Evolutionary conservation across 805 yeast genomes (phyloP), one percentile per base, ranked within the genome.

Genomic region (Saturnispora ahearnii): DNA sequence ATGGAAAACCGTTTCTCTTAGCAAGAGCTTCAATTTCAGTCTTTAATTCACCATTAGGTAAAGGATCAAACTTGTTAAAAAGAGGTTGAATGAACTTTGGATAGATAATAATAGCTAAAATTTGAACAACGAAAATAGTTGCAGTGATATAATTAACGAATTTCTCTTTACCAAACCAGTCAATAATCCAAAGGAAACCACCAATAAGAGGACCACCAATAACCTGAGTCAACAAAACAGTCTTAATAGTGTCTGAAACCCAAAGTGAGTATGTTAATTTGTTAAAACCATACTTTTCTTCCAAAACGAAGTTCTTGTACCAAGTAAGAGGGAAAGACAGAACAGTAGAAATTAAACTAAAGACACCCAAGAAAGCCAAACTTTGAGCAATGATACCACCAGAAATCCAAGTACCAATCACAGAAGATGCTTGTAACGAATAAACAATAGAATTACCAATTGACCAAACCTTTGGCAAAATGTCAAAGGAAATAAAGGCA

Each of bases 261-360:
- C 95, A 93, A 46, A 88, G 71, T 46, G 72, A 68, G 15, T 74
- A 53, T 3, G 97, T 91, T 57, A 79, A 74, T 67, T 93, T 93
- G 71, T 93, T 93, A 71, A 93, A 93, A 1, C 99, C 99, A 60
- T 75, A 91, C 67, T 79, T 79, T 64, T 91, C 96, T 68, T 93
- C 99, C 57, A 93, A 73, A 13, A 89, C 90, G 70, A 93, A 93
- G 59, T 84, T 84, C 51, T 77, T 71, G 67, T 89, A 90, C 64
- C 84, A 81, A 9, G 81, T 73, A 22, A 82, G 62, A 3, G 99
- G 99, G 49, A 85, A 63, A 3, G 78, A 72, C 30, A 80, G 51
- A 2, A 87, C 46, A 2, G 82, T 70, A 8, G 82, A 71, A 42
- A 81, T 52, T 24, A 72, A 48, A 31, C 79, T 69, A 59, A 78